phyloP scores from a whole-genome alignment of 2,329 filamentous ascomycete species.

The Tolypocladium nubicola region DNA sequence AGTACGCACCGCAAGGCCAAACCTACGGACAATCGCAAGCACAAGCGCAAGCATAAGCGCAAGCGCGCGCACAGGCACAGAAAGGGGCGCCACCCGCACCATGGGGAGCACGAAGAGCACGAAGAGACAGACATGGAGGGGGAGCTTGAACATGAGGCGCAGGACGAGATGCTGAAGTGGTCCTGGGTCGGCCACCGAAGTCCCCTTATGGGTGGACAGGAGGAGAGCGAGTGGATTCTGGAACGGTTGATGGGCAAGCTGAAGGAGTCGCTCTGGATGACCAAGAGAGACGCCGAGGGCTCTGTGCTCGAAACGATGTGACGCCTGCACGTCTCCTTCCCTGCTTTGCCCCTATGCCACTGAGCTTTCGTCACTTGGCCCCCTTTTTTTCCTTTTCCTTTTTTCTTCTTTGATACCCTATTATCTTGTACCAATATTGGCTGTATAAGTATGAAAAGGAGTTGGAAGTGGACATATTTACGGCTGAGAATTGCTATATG shows the following conservation, averaged over 20 bases:
- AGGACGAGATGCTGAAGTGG: slow-evolving; percentile 35
- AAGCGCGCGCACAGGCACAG: not conserved
- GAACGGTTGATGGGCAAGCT: slow-evolving; percentile 51
- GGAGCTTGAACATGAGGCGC: slow-evolving; percentile 2
- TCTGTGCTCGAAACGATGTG: not conserved
- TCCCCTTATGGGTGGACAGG: slow-evolving; percentile 57
- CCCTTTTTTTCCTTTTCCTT: too few relatives aligned
- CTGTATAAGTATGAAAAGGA: not conserved
- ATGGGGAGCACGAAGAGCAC: not conserved
- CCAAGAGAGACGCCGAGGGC: not conserved
- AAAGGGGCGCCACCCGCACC: not conserved
- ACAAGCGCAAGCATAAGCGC: not conserved
- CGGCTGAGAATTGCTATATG: not conserved
- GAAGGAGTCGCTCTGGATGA: slow-evolving; percentile 16
- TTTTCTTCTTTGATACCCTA: not conserved
- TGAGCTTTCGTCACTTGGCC: not conserved
- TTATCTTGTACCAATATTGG: not conserved
- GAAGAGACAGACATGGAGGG: not conserved
- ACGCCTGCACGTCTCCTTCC: not conserved
- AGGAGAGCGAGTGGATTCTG: slow-evolving; percentile 64
- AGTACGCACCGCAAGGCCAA: slow-evolving; percentile 35
- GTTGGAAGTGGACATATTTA: not conserved
- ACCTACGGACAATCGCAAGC: slow-evolving; percentile 10
- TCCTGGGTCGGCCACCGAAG: slow-evolving; percentile 63
- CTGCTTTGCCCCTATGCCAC: not conserved